Evolutionary conservation across 2,329 filamentous ascomycete genomes (phyloP).

Genomic region (Trichoderma simmonsii): DNA sequence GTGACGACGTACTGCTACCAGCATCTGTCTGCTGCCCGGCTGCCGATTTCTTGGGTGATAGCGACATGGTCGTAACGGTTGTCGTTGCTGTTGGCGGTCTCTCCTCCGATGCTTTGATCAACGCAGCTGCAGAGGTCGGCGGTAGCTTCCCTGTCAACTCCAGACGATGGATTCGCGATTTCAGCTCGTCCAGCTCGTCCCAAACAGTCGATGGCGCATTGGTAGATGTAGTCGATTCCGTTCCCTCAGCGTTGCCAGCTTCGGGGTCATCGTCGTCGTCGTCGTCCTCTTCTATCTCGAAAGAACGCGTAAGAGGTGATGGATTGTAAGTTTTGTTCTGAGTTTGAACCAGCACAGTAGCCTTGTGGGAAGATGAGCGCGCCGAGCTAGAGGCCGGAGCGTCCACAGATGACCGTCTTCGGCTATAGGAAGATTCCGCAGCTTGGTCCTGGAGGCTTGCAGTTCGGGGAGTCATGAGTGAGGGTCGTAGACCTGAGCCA

Average conservation of each 20-base stretch:
- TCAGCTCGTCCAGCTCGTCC: constrained; percentile 95
- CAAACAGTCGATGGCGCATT: constrained; percentile 90
- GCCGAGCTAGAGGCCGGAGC: constrained; percentile 38
- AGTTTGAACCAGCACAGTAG: constrained; percentile 24
- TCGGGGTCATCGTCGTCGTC: constrained; percentile 30
- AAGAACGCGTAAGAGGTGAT: constrained; percentile 53
- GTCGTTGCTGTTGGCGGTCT: constrained; percentile 88
- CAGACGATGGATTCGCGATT: constrained; percentile 85
- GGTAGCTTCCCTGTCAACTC: constrained; percentile 88
- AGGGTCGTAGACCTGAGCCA: constrained; percentile 37
- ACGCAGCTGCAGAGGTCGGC: constrained; percentile 74
- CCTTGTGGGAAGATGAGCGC: constrained; percentile 45
- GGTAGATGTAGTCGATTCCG: constrained; percentile 84
- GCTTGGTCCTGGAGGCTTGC: constrained; percentile 45
- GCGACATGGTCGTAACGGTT: constrained; percentile 84
- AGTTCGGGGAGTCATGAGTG: constrained; percentile 49
- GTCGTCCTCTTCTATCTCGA: constrained; percentile 33
- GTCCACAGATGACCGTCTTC: constrained; percentile 47
- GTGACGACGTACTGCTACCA: constrained; percentile 40
- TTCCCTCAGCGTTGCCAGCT: constrained; percentile 56
- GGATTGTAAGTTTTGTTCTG: constrained; percentile 49
- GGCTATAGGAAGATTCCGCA: constrained; percentile 31
- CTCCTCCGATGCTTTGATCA: constrained; percentile 71
- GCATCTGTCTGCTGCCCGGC: constrained; percentile 33
- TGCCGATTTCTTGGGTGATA: constrained; percentile 71